Base-by-base conservation (phyloP, 2,329 filamentous ascomycete genomes). In the Curvularia hawaiiensis region DNA sequence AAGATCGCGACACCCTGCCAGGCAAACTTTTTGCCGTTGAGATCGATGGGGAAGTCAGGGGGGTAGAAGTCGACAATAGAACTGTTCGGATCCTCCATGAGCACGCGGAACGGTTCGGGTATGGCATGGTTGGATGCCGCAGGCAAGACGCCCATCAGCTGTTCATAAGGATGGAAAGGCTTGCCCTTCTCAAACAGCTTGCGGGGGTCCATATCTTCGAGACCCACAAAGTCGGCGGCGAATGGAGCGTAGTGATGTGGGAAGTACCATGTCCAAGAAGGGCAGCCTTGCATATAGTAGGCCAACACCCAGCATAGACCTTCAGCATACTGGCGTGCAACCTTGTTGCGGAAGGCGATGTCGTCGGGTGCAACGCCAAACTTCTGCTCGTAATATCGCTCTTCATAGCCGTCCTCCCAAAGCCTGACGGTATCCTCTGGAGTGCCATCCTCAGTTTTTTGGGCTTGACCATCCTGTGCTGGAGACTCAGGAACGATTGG, bases 191-290 rank as follows among this genome's bases (percentile, higher is more conserved):
- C 85, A 66, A 99, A 99, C 18, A 84, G 81, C 63, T 97, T 86
- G 24, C 67, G 67, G 6, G 72, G 71, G 31, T 90, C 83, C 82
- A 97, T 87, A 65, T 92, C 88, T 51, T 83, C 85, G 45, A 99
- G 83, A 54, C 93, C 88, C 57, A 90, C 88, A 75, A 99, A 99
- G 76, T 99, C 95, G 51, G 92, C 90, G 2, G 95, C 95, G 74
- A 99, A 99, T 3, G 96, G 95, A 1, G 95, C 96, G 74, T 99
- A 99, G 74, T 99, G 95, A 72, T 98, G 96, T 0, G 95, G 95
- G 72, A 97, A 99, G 75, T 95, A 99, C 95, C 95, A 99, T 51
- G 94, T 96, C 95, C 96, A 99, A 0, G 92, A 97, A 22, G 95
- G 92, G 69, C 95, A 99, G 26, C 95, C 95, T 77, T 99, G 95